phyloP scores from a whole-genome alignment of 805 yeast species.

The Wickerhamomyces alni region DNA sequence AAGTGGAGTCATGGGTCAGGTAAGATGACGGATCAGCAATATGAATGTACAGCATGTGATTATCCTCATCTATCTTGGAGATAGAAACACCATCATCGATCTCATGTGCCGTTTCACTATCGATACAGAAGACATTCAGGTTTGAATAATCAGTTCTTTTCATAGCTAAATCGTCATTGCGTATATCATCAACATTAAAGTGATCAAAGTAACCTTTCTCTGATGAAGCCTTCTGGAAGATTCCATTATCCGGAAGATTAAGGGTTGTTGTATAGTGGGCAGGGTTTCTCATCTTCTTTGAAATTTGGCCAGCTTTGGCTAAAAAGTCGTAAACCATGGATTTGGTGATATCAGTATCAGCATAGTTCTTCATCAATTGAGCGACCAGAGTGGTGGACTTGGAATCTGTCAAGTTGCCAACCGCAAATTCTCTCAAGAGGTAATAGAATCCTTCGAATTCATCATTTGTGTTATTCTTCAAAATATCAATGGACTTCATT shows the following conservation, averaged over 20 bases:
- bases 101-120: constrained; percentile 73
- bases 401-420: constrained; percentile 45
- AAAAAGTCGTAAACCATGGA: constrained; percentile 49
- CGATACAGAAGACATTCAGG: constrained; percentile 74
- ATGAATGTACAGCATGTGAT: constrained; percentile 54
- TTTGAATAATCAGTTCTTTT: constrained; percentile 37
- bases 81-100: constrained; percentile 91
- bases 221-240: constrained; percentile 36
- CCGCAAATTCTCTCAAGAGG: constrained; percentile 48
- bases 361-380: constrained; percentile 27
- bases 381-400: constrained; percentile 44
- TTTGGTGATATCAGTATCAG: constrained; percentile 41
- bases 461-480: constrained; percentile 8
- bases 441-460: constrained; percentile 33
- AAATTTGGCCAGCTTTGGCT: constrained; percentile 23
- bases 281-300: constrained; percentile 36
- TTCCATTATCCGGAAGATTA: constrained; percentile 36
- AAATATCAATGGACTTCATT: constrained; percentile 11
- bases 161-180: constrained; percentile 11
- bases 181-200: constrained; percentile 20
- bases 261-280: constrained; percentile 41
- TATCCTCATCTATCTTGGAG: constrained; percentile 21
- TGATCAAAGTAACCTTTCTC: constrained; percentile 37
- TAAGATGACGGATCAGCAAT: constrained; percentile 85
- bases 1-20: constrained; percentile 27